Evolutionary conservation across 805 yeast genomes (phyloP).

Genomic region (Sugiyamaella mastotermitis): DNA sequence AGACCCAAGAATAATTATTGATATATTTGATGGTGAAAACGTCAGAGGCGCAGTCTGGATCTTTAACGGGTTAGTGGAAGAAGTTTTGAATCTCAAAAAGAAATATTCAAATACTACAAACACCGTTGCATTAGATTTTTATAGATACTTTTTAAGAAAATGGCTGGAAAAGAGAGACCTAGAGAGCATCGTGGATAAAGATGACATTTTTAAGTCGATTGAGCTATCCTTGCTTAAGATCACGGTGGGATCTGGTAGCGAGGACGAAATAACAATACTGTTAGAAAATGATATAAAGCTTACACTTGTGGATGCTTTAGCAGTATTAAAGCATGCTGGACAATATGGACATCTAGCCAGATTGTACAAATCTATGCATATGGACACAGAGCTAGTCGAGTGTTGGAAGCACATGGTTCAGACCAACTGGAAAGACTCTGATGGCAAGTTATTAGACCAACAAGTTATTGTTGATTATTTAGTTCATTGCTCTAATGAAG

Average conservation of each 20-base stretch:
- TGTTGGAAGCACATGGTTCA: conserved; percentile 24
- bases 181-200: conserved; percentile 25
- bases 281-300: conserved; percentile 24
- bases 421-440: conserved; percentile 22
- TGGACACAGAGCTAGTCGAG: conserved; percentile 22
- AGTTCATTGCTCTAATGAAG: conserved; percentile 20
- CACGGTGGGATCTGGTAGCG: too few species aligned
- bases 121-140: conserved; percentile 7
- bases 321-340: conserved; percentile 19
- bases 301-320: conserved; percentile 20
- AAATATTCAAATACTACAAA: conserved; percentile 2
- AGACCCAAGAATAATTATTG: conserved; percentile 31
- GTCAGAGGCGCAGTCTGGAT: conserved; percentile 25
- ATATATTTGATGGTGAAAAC: conserved; percentile 21
- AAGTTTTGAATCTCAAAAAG: conserved; percentile 1
- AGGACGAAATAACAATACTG: too few species aligned
- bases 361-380: conserved; percentile 22
- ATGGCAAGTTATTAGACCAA: conserved; percentile 14
- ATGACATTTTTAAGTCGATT: conserved; percentile 23
- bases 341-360: conserved; percentile 25
- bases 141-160: conserved; percentile 17
- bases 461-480: conserved; percentile 22
- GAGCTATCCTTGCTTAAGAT: conserved; percentile 26
- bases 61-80: conserved; percentile 26
- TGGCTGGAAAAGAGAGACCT: conserved; percentile 29